A percentile compares a stretch with the other conserved stretches of the same genome.
Conservation (phyloP, 2,329 filamentous ascomycete genomes). For the Xylariomycetidae sp. region DNA sequence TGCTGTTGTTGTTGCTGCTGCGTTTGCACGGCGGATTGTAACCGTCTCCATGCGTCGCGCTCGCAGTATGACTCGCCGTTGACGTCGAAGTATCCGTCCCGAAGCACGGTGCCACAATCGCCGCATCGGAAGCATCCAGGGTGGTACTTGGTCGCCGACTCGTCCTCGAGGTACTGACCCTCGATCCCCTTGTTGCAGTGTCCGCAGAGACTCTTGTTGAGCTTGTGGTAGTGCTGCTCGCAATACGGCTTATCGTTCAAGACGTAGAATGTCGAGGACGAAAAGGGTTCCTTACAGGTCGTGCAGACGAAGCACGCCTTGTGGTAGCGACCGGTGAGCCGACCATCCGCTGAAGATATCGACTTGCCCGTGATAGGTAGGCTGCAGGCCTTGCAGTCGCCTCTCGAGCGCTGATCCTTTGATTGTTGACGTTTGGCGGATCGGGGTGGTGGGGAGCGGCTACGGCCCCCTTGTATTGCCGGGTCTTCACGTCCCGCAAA, state of each 20-base stretch:
- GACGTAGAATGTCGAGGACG: constrained; percentile 89
- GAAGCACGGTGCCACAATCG: constrained; percentile 69
- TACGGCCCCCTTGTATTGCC: constrained; percentile 18
- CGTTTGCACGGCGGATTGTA: constrained; percentile 35
- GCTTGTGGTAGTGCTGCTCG: constrained; percentile 84
- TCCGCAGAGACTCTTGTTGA: constrained; percentile 82
- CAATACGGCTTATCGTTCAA: constrained; percentile 84
- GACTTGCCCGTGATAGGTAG: constrained; percentile 82
- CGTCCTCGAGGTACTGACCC: constrained; percentile 87
- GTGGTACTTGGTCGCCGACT: constrained; percentile 74
- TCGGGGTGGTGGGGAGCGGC: constrained; percentile 24
- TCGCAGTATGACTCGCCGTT: constrained; percentile 79
- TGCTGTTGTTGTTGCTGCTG: constrained; percentile 17
- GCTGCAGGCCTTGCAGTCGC: constrained; percentile 78
- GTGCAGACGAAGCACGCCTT: constrained; percentile 91
- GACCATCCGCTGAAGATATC: constrained; percentile 87
- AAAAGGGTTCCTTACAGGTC: constrained; percentile 75
- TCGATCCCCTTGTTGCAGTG: constrained; percentile 83
- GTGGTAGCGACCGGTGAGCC: constrained; percentile 89
- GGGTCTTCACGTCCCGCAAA: constrained; percentile 13
- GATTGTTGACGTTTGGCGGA: constrained; percentile 35
- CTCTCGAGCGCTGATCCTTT: constrained; percentile 47
- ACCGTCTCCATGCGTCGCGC: constrained; percentile 66
- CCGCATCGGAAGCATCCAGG: constrained; percentile 79
- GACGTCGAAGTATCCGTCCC: constrained; percentile 89